These are phyloP conservation scores for Raphanus raphanistrum DNA, from an alignment of 345 rosid genomes.

Conservation along the genomic window DNA sequence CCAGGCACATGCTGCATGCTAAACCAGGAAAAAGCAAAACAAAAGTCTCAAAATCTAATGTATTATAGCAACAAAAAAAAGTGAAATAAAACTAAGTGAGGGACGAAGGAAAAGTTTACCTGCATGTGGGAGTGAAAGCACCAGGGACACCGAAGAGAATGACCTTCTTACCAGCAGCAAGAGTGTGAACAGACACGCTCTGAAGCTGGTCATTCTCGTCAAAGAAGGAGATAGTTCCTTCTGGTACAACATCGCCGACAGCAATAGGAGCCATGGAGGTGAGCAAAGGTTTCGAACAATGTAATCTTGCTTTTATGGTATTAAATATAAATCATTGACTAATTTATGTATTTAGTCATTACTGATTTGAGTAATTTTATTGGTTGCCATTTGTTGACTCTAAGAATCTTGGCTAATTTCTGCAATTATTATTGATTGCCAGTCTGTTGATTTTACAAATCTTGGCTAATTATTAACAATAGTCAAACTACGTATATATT, in stretches of 20 bases:
- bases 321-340: background rate
- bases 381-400: background rate
- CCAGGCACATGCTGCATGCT: conserved; percentile 97
- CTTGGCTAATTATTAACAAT: background rate
- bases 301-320: background rate
- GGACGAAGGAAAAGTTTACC: conserved; percentile 39
- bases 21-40: background rate
- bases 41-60: background rate
- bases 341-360: background rate
- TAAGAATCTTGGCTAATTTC: background rate
- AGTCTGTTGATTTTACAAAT: background rate
- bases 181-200: conserved; percentile 70
- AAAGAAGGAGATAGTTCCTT: conserved; percentile 75
- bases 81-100: background rate
- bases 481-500: background rate
- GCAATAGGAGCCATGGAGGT: conserved; percentile 80
- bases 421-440: background rate
- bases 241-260: conserved; percentile 70
- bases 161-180: conserved; percentile 83
- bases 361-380: background rate
- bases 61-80: background rate
- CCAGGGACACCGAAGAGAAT: conserved; percentile 94
- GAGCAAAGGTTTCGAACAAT: background rate
- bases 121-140: conserved; percentile 99
- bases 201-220: conserved; percentile 87